These are phyloP conservation scores for Parastagonospora avenae DNA, from an alignment of 2,329 filamentous ascomycete genomes.

Conservation along the genomic window DNA sequence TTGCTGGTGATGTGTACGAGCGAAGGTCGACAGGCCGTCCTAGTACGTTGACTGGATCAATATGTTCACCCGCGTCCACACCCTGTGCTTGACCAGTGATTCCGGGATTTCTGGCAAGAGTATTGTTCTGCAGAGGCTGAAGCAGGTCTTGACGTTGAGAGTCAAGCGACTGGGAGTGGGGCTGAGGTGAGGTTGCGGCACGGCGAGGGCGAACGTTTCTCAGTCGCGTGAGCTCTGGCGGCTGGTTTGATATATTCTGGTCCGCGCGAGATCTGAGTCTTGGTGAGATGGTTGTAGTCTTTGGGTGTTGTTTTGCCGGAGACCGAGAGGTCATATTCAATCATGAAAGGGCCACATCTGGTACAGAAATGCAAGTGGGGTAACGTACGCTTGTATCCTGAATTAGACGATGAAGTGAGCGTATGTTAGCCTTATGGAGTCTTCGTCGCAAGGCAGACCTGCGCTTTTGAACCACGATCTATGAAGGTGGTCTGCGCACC, in stretches of 20 bases:
- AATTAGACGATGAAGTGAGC: conserved; percentile 25
- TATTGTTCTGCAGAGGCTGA: conserved; percentile 6
- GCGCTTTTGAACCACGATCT: conserved; percentile 31
- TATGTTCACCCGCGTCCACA: too few species aligned
- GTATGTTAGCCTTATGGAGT: conserved; percentile 40
- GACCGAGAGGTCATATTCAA: conserved; percentile 45
- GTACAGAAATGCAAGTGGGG: conserved; percentile 35
- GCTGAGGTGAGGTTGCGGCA: conserved; percentile 37
- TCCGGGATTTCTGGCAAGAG: not conserved
- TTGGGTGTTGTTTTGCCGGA: conserved; percentile 31
- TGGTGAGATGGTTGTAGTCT: conserved; percentile 43
- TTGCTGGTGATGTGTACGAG: conserved; percentile 25
- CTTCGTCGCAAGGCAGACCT: conserved; percentile 41
- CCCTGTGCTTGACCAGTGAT: not conserved
- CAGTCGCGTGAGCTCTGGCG: conserved; percentile 37
- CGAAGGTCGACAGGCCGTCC: conserved; percentile 24
- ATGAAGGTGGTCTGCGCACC: conserved; percentile 39
- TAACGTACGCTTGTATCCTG: conserved; percentile 42
- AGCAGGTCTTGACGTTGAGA: conserved; percentile 25
- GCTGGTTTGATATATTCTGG: conserved; percentile 35
- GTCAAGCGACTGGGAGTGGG: conserved; percentile 32
- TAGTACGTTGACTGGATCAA: conserved; percentile 9
- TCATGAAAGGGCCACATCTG: conserved; percentile 34
- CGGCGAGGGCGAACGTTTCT: conserved; percentile 36
- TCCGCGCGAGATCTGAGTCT: conserved; percentile 39